phyloP scores from a whole-genome alignment of 305 asterid genomes.

The Euphrasia arctica region DNA sequence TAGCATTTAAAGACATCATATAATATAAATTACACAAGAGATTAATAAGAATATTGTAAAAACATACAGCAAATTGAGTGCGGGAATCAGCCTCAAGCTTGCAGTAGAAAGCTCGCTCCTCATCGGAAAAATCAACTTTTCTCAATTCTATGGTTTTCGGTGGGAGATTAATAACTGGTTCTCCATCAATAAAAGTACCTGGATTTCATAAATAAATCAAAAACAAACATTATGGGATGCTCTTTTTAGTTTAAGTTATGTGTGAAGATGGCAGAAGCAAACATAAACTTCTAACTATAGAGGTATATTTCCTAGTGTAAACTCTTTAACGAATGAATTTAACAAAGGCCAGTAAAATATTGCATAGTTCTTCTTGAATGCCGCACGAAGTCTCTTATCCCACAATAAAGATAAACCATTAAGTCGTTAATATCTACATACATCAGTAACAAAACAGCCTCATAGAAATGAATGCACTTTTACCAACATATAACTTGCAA shows the following conservation, averaged over 20 bases:
- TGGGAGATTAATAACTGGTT: conserved; percentile 85
- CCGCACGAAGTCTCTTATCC: not conserved
- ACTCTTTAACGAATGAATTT: conserved; percentile 11
- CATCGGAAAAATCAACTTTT: conserved; percentile 73
- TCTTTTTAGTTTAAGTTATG: conserved; percentile 15
- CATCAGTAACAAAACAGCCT: conserved; percentile 1
- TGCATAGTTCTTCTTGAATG: conserved; percentile 13
- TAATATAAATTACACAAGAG: not conserved
- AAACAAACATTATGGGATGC: conserved; percentile 25
- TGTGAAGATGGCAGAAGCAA: conserved; percentile 19
- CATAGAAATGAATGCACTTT: conserved; percentile 4
- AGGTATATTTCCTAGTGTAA: conserved; percentile 4
- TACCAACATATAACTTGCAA: not conserved
- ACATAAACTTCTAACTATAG: conserved; percentile 15
- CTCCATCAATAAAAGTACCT: conserved; percentile 88
- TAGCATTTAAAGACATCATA: not conserved
- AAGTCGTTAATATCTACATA: conserved; percentile 16
- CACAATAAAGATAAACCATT: conserved; percentile 17
- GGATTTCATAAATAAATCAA: conserved; percentile 23
- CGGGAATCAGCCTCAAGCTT: conserved; percentile 84
- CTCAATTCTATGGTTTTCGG: conserved; percentile 74
- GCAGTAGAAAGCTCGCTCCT: conserved; percentile 84
- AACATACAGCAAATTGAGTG: conserved; percentile 93
- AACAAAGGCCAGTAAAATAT: not conserved
- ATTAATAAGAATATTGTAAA: conserved; percentile 3